Evolutionary conservation across 306 rosid species (phyloP).

Genomic region (Astragalus membranaceus): DNA sequence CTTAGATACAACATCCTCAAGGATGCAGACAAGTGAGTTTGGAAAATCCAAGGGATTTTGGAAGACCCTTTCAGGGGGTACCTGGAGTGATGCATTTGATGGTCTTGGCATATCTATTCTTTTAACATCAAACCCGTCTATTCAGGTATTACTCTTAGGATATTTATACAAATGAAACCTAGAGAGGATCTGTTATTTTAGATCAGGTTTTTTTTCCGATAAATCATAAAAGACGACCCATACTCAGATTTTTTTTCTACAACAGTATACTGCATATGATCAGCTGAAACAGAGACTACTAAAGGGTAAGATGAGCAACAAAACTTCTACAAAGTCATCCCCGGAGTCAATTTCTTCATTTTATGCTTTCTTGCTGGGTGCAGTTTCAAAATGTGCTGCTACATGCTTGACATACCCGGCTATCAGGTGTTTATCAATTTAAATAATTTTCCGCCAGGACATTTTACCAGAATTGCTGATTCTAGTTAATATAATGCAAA

Average conservation of each 20-base stretch:
- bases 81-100: conserved; percentile 79
- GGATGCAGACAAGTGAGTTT: conserved; percentile 94
- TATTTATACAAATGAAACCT: conserved; percentile 12
- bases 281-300: conserved; percentile 73
- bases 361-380: conserved; percentile 79
- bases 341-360: conserved; percentile 79
- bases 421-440: conserved; percentile 60
- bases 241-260: conserved; percentile 9
- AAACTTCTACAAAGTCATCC: conserved; percentile 45
- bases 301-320: conserved; percentile 38
- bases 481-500: background rate
- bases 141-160: conserved; percentile 50
- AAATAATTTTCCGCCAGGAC: background rate
- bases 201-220: background rate
- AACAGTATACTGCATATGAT: conserved; percentile 83
- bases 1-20: conserved; percentile 82
- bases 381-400: conserved; percentile 86
- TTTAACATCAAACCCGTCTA: conserved; percentile 89
- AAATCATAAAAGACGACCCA: background rate
- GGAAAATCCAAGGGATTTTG: conserved; percentile 93
- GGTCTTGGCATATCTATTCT: conserved; percentile 93
- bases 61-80: conserved; percentile 80
- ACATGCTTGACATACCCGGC: conserved; percentile 96
- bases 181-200: conserved; percentile 11
- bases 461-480: background rate